Evolutionary conservation across 208 protist species (phyloP), one percentile per base, ranked within the genome.

Genomic region (Crithidia expoeki): DNA sequence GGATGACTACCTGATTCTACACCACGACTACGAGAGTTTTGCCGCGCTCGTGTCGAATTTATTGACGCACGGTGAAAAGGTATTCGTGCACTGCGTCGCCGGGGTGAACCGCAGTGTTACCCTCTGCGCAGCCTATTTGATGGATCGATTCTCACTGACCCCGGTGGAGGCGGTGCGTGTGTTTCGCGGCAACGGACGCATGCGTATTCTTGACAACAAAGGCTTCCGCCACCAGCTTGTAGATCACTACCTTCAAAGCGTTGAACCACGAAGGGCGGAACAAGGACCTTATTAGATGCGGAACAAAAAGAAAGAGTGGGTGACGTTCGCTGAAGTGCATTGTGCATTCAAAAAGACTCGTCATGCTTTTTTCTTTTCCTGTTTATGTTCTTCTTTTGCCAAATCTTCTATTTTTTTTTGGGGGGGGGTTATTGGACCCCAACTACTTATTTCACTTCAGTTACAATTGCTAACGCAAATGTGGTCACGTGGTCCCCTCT

Each of bases 51-150:
- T 96, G 44, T 74, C 65, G n/a, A 62, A 47, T 25, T 49, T 85
- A 4, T 49, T 74, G 60, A 67, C 63, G 28, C 68, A 59, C 17
- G 80, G 85, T 2, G 82, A 85, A 44, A 76, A 71, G n/a, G 89
- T 93, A 4, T 96, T 89, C 65, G 92, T 94, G 58, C 92, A 96
- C 72, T 96, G 92, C 68, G 68, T 96, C 38, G 92, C 89, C 14
- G 92, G 92, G 4, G 76, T 96, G 42, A 96, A 96, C 65, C 80
- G 92, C 44, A 96, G 92, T 69, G 89, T 92, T 5, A 87, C 84
- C 25, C 77, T 96, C 28, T 96, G 92, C 62, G 69, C 76, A 52
- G 92, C 89, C 19, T 96, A 88, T 66, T 72, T 96, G 38, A 90
- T 96, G 76, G 80, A 91, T 16, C 62, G 68, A 42, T 72, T 79